Conservation (phyloP, 441 rosid genomes). For the Monsonia emarginata region DNA sequence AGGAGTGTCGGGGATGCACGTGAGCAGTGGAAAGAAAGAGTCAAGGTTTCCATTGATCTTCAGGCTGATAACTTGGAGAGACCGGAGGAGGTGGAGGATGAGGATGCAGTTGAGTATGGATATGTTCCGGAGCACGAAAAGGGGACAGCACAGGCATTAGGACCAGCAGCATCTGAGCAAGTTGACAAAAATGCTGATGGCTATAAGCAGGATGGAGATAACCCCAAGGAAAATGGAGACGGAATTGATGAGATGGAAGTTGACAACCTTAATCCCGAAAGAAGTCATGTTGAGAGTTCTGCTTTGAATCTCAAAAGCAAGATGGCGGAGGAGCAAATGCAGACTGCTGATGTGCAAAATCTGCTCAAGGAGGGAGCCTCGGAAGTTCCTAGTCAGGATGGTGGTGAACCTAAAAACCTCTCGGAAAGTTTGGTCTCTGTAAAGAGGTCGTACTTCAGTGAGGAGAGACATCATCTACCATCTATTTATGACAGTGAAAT, state of each 20-base stretch:
- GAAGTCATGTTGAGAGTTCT: conserved; percentile 27
- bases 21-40: conserved; percentile 92
- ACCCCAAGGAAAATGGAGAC: conserved; percentile 28
- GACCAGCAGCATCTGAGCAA: conserved; percentile 88
- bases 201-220: conserved; percentile 44
- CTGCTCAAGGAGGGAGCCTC: conserved; percentile 28
- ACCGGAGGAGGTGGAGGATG: conserved; percentile 54
- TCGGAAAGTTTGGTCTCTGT: conserved; percentile 51
- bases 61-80: conserved; percentile 37
- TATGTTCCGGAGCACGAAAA: conserved; percentile 58
- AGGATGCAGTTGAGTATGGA: conserved; percentile 68
- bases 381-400: conserved; percentile 24
- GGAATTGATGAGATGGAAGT: conserved; percentile 51
- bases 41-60: conserved; percentile 58
- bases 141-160: conserved; percentile 82
- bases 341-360: conserved; percentile 30
- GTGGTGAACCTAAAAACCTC: conserved; percentile 27
- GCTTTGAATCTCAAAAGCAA: conserved; percentile 30
- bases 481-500: conserved; percentile 35
- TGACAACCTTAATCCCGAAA: conserved; percentile 43
- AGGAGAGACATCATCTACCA: conserved; percentile 37
- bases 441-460: conserved; percentile 35
- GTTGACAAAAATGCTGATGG: conserved; percentile 41
- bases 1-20: conserved; percentile 78
- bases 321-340: conserved; percentile 33